These are phyloP conservation scores for Pyrenochaeta sp. DNA, from an alignment of 2,329 filamentous ascomycete genomes.

Conservation along the genomic window DNA sequence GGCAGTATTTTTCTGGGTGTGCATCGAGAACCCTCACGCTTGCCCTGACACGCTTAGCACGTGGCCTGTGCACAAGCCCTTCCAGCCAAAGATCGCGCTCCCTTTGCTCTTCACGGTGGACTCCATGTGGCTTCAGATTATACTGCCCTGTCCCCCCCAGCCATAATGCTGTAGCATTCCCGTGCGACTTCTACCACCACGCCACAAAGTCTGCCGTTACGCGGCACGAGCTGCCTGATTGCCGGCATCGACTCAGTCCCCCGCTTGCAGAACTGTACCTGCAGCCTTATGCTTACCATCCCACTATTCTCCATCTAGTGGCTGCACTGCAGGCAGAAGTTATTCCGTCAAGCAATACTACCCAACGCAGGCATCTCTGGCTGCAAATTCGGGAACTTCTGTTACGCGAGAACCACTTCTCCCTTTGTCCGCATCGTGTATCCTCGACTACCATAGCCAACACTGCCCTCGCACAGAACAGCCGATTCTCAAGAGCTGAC, in stretches of 20 bases:
- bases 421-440: neutral
- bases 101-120: neutral
- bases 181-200: neutral
- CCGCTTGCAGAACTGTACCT: slow-evolving; percentile 9
- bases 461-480: neutral
- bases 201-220: neutral
- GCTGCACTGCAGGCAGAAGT: neutral
- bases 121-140: neutral
- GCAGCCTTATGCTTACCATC: slow-evolving; percentile 9
- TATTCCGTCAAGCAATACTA: neutral
- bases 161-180: no score
- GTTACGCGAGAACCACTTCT: neutral
- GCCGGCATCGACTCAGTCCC: neutral
- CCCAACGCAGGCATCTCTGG: neutral
- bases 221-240: neutral
- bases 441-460: neutral
- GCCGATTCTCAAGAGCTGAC: neutral
- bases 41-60: slow-evolving; percentile 21
- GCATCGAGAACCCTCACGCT: slow-evolving; percentile 16
- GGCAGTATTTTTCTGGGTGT: slow-evolving; percentile 24
- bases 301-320: neutral
- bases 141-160: neutral
- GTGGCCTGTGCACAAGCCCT: slow-evolving; percentile 17
- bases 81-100: neutral
- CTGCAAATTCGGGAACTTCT: neutral